These are phyloP conservation scores for Diutina mesorugosa DNA, from an alignment of 1,139 yeast species.

Conservation along the genomic window DNA sequence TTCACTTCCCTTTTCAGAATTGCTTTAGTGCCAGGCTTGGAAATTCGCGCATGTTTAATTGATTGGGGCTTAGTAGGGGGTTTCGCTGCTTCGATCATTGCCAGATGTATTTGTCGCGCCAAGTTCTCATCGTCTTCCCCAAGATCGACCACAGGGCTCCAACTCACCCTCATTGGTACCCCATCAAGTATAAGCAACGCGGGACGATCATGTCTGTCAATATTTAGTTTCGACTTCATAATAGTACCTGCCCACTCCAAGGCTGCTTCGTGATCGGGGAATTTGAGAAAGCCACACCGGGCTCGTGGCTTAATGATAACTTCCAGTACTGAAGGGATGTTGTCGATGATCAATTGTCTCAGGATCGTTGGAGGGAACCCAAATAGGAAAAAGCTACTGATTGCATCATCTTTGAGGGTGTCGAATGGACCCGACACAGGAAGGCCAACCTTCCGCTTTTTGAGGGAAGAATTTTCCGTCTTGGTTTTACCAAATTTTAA, in stretches of 20 bases:
- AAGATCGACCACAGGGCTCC: slow-evolving; percentile 33
- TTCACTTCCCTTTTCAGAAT: background rate
- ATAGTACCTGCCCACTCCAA: slow-evolving; percentile 36
- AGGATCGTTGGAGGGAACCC: slow-evolving; percentile 62
- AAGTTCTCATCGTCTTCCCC: background rate
- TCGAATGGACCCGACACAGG: slow-evolving; percentile 47
- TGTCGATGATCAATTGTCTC: slow-evolving; percentile 38
- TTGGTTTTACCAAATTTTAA: slow-evolving; percentile 16
- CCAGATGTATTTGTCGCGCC: background rate
- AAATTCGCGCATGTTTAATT: background rate
- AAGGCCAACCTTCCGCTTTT: slow-evolving; percentile 21
- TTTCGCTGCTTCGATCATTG: background rate
- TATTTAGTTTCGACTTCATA: slow-evolving; percentile 10
- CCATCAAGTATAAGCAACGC: slow-evolving; percentile 19
- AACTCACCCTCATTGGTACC: slow-evolving; percentile 44
- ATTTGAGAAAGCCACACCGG: slow-evolving; percentile 53
- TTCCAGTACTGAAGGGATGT: slow-evolving; percentile 33
- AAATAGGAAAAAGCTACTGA: slow-evolving; percentile 54
- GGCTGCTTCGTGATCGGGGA: slow-evolving; percentile 36
- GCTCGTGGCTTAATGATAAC: slow-evolving; percentile 48
- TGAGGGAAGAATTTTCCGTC: slow-evolving; percentile 4
- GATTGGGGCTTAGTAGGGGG: background rate
- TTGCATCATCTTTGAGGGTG: slow-evolving; percentile 22
- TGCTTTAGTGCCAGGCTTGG: background rate
- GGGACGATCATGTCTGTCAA: slow-evolving; percentile 12